Evolutionary conservation across 352 stramenopile species (phyloP), one percentile per base, ranked within the genome.

Genomic region (Phytophthora litchii): DNA sequence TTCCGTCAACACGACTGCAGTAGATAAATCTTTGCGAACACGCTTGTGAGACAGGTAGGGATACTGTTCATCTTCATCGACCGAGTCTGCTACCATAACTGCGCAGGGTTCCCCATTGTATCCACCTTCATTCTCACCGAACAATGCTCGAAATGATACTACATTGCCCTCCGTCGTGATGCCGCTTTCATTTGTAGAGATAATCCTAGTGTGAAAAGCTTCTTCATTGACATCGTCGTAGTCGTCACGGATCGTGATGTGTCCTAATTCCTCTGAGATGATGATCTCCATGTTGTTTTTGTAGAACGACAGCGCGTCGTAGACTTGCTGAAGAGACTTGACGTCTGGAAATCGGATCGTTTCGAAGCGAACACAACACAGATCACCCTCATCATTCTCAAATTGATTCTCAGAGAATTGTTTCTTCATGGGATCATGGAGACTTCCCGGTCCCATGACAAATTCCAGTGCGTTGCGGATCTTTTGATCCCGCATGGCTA

Each of bases 281-380:
- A 58, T 70, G 50, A 83, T 76, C 35, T 83, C 70, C 32, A 78
- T 72, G 53, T 80, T 76, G 34, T 54, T 44, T n/a, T 65, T 63
- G 44, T 72, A 74, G 27, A 70, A 76, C 3, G 55, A 45, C 9
- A 75, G 48, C 9, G 56, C 60, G 27, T 83, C 74, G n/a, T 58
- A 80, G 3, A 83, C 70, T n/a, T 76, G 48, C n/a, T 64, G 23
- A 1, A 83, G 48, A 3, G 60, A 74, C 10, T 44, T 29, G 0
- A 64, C 57, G 3, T 61, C 68, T 4, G 46, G 36, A 12, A 83
- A 70, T 41, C 70, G 68, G 7, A 68, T 49, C n/a, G 75, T 52
- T 29, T 78, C 70, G 31, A 74, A 76, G n/a, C 56, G 63, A 25
- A 67, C 19, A 4, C 53, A 71, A 20, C 44, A 66, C n/a, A 75